Evolutionary conservation across 768 basidiomycete species (phyloP), one percentile per base, ranked within the genome.

Genomic region (Trametes coccinea): DNA sequence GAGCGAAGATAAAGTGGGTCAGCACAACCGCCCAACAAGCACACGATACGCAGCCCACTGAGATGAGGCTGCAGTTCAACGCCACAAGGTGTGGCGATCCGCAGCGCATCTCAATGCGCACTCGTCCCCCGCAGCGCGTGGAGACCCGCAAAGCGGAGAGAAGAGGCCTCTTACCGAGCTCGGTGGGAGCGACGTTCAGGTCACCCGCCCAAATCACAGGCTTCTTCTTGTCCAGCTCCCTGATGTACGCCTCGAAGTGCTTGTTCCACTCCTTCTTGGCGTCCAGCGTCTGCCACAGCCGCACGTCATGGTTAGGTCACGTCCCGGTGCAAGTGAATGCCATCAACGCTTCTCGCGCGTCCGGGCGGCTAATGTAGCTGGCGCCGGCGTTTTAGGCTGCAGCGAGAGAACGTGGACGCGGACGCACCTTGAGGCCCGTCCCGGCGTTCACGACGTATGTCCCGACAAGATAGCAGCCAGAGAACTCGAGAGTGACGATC

Each of bases 391-490:
- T 22, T 22, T 22, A 22, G 22, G 22, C 22, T 22, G 8, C 14
- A 37, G 33, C 31, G 30, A 1, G 49, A 30, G 7, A 10, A 2
- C 16, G 6, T 9, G 16, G 16, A 51, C 55, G 34, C 34, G 34
- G 6, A 37, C 41, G 31, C 49, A 88, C 90, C 84, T 94, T 92
- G 34, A 95, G 75, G 8, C 81, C 79, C 50, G 81, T 73, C 2
- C 93, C 93, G 1, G 93, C 93, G 64, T 95, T 95, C 9, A 89
- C 86, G 33, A 91, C 89, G 65, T 95, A 95, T 16, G 92, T 92
- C 11, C 87, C 89, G 34, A 95, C 76, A 6, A 95, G 66, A 63
- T 85, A 94, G 51, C 74, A 82, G 41, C 77, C 80, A 45, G 82
- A 80, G 64, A 90, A 95, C 71, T 95, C 93, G n/a, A 94, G 75